These are phyloP conservation scores for Fragaria ananassa DNA, from an alignment of 306 rosid species.

Conservation along the genomic window DNA sequence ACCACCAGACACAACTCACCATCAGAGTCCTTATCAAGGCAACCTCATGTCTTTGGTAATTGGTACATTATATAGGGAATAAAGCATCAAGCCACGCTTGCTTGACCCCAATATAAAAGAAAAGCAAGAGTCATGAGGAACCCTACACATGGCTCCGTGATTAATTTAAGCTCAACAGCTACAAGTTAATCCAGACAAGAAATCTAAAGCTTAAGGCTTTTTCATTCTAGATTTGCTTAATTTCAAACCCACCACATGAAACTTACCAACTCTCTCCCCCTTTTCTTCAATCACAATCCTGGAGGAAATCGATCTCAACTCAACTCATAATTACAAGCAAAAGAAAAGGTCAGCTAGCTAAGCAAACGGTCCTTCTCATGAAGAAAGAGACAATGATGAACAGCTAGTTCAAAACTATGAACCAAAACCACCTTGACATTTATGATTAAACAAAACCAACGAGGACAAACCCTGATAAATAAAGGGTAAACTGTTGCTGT, in stretches of 20 bases:
- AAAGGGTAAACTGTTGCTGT: constrained; percentile 23
- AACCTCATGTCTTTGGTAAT: background rate
- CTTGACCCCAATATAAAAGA: background rate
- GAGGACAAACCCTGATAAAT: constrained; percentile 16
- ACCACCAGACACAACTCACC: background rate
- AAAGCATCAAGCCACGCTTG: background rate
- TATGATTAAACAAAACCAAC: constrained; percentile 20
- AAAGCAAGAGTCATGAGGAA: background rate
- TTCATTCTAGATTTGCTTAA: constrained; percentile 26
- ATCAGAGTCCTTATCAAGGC: background rate
- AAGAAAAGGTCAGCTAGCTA: constrained; percentile 12
- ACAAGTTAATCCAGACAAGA: constrained; percentile 15
- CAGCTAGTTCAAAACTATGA: constrained; percentile 3
- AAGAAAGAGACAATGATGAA: constrained; percentile 17
- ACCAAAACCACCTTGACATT: constrained; percentile 6
- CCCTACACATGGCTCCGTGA: constrained; percentile 24
- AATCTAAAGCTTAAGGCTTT: constrained; percentile 2
- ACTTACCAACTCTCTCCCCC: background rate
- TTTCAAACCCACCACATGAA: constrained; percentile 28
- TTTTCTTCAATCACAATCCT: constrained; percentile 19
- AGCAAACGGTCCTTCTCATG: constrained; percentile 17
- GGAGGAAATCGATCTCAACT: background rate
- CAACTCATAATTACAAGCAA: background rate
- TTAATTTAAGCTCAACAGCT: constrained; percentile 22
- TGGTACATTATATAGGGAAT: background rate